Evolutionary conservation across 2,329 filamentous ascomycete genomes (phyloP).

Genomic region (Mycosphaerelloides madeirae): DNA sequence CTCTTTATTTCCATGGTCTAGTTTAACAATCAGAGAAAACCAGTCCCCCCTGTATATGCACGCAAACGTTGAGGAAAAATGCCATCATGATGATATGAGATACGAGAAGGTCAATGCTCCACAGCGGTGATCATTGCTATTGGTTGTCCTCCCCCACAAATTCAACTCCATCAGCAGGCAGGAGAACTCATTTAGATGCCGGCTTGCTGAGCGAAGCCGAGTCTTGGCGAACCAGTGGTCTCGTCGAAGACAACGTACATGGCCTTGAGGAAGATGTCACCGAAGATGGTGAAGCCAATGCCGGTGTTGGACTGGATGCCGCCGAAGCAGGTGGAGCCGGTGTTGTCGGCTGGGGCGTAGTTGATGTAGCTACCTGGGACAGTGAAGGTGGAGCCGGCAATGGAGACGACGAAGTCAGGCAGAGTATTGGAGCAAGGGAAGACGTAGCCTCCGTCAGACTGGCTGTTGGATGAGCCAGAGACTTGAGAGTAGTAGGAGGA

Average conservation of each 20-base stretch:
- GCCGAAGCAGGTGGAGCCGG: conserved; percentile 60
- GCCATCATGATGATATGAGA: no score
- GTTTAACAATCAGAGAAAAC: no score
- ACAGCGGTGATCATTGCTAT: no score
- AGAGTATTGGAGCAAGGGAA: conserved; percentile 49
- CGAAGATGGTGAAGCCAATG: conserved; percentile 65
- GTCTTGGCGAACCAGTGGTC: conserved; percentile 34
- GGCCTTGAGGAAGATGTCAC: conserved; percentile 68
- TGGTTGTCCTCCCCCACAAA: no score
- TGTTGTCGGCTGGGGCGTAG: conserved; percentile 42
- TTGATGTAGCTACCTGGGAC: conserved; percentile 55
- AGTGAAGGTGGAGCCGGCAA: conserved; percentile 47
- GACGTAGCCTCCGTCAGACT: conserved; percentile 52
- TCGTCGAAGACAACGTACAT: conserved; percentile 69
- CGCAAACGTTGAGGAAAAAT: no score
- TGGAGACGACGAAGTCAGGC: conserved; percentile 51
- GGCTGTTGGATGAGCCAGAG: conserved; percentile 43
- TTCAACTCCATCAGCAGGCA: not conserved
- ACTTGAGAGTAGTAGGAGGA: conserved; percentile 58
- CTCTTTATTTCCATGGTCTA: no score
- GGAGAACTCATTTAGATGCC: no score
- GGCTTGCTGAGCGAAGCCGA: conserved; percentile 42
- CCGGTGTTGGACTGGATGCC: conserved; percentile 63
- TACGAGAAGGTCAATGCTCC: no score
- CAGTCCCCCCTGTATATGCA: no score